Evolutionary conservation across 192 early-diverging fungal species (phyloP).

Genomic region (Umbelopsis sp.): DNA sequence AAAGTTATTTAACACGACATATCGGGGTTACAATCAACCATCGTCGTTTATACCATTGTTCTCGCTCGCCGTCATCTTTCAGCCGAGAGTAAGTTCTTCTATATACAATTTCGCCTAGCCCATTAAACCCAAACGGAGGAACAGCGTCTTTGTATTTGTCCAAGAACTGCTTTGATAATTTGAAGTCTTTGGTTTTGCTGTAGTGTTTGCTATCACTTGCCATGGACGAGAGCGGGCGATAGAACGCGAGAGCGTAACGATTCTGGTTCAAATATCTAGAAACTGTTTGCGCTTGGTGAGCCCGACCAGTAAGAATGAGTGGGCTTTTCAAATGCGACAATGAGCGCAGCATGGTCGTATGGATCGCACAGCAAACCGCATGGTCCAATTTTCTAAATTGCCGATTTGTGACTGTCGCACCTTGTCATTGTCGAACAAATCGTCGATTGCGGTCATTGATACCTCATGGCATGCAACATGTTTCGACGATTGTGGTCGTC

Average conservation of each 20-base stretch:
- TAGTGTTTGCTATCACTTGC: background rate
- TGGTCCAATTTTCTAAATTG: too few species aligned
- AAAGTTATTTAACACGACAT: background rate
- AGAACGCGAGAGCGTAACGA: background rate
- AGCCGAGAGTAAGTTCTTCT: constrained; percentile 48
- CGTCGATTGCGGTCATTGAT: too few species aligned
- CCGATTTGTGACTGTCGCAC: too few species aligned
- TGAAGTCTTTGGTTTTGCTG: constrained; percentile 1
- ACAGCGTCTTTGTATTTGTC: constrained; percentile 23
- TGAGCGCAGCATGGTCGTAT: too few species aligned
- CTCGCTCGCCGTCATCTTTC: constrained; percentile 35
- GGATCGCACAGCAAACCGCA: too few species aligned
- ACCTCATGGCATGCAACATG: too few species aligned
- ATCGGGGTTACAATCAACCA: background rate
- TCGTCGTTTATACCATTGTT: constrained; percentile 39
- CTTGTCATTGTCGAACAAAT: too few species aligned
- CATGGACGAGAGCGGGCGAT: constrained; percentile 11
- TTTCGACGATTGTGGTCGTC: too few species aligned
- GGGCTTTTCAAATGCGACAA: too few species aligned
- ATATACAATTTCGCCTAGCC: constrained; percentile 54
- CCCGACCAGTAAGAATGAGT: too few species aligned
- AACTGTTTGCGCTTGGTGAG: too few species aligned
- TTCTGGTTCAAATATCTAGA: background rate
- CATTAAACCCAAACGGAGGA: constrained; percentile 54
- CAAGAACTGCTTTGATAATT: constrained; percentile 19